These are phyloP conservation scores for Alloascoidea africana DNA, from an alignment of 805 yeast species.

Conservation along the genomic window DNA sequence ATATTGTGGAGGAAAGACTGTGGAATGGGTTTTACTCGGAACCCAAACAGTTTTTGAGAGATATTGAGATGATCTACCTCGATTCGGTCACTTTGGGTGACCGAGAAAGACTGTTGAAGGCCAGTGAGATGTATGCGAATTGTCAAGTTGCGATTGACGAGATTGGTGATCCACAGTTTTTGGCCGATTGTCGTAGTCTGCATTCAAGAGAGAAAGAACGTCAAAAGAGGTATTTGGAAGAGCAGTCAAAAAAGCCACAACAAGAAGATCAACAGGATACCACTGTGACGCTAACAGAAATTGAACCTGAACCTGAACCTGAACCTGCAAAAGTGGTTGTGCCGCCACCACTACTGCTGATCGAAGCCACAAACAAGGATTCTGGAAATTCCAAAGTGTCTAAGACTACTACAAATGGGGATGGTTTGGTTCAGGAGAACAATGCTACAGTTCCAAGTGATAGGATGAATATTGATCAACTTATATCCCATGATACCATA, in stretches of 20 bases:
- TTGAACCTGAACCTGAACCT: too few species aligned
- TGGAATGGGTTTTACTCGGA: conserved; percentile 96
- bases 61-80: conserved; percentile 66
- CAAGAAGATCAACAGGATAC: too few species aligned
- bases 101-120: conserved; percentile 64
- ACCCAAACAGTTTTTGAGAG: conserved; percentile 79
- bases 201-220: conserved; percentile 47
- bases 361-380: too few species aligned
- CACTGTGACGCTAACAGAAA: too few species aligned
- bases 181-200: conserved; percentile 63
- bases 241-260: neutral
- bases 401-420: too few species aligned
- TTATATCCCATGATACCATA: too few species aligned
- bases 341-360: too few species aligned
- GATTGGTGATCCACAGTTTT: conserved; percentile 49
- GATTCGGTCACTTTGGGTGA: conserved; percentile 69
- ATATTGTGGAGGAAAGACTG: conserved; percentile 81
- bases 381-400: too few species aligned
- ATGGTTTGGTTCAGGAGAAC: too few species aligned
- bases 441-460: too few species aligned
- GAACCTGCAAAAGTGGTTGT: too few species aligned
- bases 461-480: too few species aligned
- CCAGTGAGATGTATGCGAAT: conserved; percentile 92
- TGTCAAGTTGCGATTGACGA: conserved; percentile 95
- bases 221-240: conserved; percentile 12